These are phyloP conservation scores for Pinus tabuliformis DNA, from an alignment of 75 land plant genomes.

Conservation along the genomic window DNA sequence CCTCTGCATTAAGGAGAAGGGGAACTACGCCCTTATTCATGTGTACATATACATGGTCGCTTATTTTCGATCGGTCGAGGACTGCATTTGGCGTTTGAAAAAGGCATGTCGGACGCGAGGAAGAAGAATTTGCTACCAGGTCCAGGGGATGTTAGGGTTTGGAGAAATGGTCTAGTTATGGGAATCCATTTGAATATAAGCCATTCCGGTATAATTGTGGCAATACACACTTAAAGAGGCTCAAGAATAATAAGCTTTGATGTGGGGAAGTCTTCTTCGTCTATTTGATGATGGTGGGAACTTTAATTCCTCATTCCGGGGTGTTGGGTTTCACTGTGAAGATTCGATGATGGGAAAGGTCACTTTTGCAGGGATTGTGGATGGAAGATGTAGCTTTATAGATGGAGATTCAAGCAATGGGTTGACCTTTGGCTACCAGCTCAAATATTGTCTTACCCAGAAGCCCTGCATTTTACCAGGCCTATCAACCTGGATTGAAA, in stretches of 20 bases:
- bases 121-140: not conserved
- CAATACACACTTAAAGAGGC: not conserved
- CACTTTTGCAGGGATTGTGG: conserved; percentile 11
- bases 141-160: conserved; percentile 11
- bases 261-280: conserved; percentile 14
- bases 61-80: conserved; percentile 4
- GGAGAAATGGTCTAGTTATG: not conserved
- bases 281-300: conserved; percentile 16
- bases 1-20: no score
- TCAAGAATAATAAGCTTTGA: not conserved
- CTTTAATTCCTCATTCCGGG: conserved; percentile 18
- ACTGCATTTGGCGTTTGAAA: conserved; percentile 7
- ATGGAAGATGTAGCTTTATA: not conserved
- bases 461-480: conserved; percentile 22
- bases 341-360: not conserved
- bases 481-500: conserved; percentile 12
- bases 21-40: no score
- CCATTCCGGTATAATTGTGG: conserved; percentile 11
- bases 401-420: not conserved
- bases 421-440: not conserved
- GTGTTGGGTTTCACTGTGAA: conserved; percentile 9
- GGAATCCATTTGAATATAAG: conserved; percentile 14
- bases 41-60: no score
- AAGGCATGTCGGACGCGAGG: conserved; percentile 4
- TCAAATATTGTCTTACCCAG: conserved; percentile 16